Base-by-base conservation (phyloP, 495 filamentous ascomycete genomes). In the Hyaloscypha hepaticicola region DNA sequence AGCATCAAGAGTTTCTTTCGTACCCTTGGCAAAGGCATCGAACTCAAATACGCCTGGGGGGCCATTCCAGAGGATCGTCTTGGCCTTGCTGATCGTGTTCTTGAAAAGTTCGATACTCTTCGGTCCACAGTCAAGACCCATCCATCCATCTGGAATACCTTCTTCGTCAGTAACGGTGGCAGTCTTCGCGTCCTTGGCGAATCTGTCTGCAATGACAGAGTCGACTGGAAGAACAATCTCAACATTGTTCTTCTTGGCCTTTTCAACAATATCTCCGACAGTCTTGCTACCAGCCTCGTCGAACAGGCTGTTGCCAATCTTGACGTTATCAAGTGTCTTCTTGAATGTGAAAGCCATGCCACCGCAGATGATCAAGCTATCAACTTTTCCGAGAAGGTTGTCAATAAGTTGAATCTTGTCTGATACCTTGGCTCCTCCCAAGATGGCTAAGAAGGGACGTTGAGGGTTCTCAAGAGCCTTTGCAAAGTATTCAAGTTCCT, bases 331-430 rank as follows among this genome's bases (percentile, higher is more conserved):
- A 45, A 98, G 83, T 45, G 92, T 94, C 86, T 99, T 99, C 88
- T 98, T 98, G 87, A 99, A 98, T 66, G 95, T 99, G 85, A 97
- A 99, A 29, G 95, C 92, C 95, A 99, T 99, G 68, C 89, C 95
- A 68, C 95, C 95, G 73, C 93, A 96, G 81, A 99, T 91, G 77
- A 98, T 89, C 68, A 99, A 86, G 77, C 87, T 93, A 83, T 99
- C 84, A 70, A 99, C 91, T 84, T 99, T 99, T 75, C 90, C 88
- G 55, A 99, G 88, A 56, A 99, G 83, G 83, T 98, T 99, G 80
- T 99, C 93, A 74, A 99, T 98, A 64, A 99, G 86, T 83, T 96
- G 90, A 80, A 99, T 98, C 87, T 99, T 99, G 82, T 99, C 95
- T 34, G 92, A 95, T 51, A 99, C 91, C 85, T 99, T 99, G 71